Evolutionary conservation across 2,329 filamentous ascomycete genomes (phyloP), one percentile per base, ranked within the genome.

Genomic region (Colletotrichum lupini): DNA sequence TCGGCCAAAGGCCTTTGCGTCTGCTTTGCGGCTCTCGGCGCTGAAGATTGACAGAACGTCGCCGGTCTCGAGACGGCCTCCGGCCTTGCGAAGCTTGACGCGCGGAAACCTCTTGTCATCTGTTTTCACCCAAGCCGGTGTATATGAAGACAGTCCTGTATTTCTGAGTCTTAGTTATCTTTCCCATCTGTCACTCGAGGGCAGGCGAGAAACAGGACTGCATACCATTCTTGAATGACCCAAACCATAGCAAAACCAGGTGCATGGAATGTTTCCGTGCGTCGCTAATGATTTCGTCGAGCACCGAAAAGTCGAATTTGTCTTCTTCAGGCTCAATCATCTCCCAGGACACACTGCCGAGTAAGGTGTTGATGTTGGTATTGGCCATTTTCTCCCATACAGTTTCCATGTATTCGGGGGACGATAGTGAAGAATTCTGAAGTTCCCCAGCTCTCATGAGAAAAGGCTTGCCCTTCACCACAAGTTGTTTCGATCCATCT

Each of bases 221-320:
- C 37, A 19, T 42, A 42, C 37, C 80, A 22, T 83, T 83, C 72
- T 83, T 83, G 72, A 79, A 83, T 3, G 79, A 78, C 2, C 81
- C 82, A 32, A 83, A 83, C 82, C 82, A 83, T 0, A 83, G 78
- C 0, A 83, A 74, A 5, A 83, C 79, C 0, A 83, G 76, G 30
- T 81, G 78, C 75, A 83, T 78, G 1, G 71, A 76, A 26, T 81
- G 76, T 35, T 79, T 62, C 2, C 79, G 77, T 0, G 81, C 80
- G 26, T 76, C 79, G 6, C 71, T 22, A 4, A 83, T 76, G 0
- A 82, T 78, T 3, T 74, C 65, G 32, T 83, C 81, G 0, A 83
- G 78, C 57, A 81, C 80, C 5, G 68, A 42, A 49, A 83, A 83
- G 65, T 81, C 76, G 49, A 82, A 83, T 1, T 78, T 46, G 7